phyloP scores from a whole-genome alignment of 2,329 filamentous ascomycete species.

The Dactylellina leptospora region DNA sequence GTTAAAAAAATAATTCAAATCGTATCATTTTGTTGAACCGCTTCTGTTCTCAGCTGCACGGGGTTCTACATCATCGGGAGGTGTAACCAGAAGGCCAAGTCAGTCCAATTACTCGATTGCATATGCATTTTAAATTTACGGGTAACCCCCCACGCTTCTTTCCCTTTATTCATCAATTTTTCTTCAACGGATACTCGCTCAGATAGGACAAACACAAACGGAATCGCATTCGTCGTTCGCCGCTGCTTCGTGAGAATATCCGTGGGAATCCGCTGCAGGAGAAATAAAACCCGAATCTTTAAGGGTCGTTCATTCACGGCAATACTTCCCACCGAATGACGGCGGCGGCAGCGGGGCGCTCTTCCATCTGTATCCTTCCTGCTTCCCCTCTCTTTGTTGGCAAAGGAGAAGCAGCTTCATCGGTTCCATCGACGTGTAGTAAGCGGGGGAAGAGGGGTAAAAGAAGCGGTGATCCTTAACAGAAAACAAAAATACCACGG shows the following conservation, averaged over 20 bases:
- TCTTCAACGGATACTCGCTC: not conserved
- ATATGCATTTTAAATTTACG: conserved; percentile 10
- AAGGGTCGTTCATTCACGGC: conserved; percentile 9
- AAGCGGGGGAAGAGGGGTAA: conserved; percentile 10
- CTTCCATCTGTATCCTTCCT: not conserved
- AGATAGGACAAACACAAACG: not conserved
- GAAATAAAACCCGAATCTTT: conserved; percentile 11
- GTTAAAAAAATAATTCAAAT: not conserved
- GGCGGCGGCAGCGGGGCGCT: too few species aligned
- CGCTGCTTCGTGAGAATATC: conserved; percentile 6
- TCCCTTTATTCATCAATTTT: not conserved
- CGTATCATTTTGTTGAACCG: not conserved
- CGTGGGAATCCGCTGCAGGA: conserved; percentile 27
- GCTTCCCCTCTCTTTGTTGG: not conserved
- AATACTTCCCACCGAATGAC: conserved; percentile 29
- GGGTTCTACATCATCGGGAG: conserved; percentile 10
- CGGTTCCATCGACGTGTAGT: conserved; percentile 39
- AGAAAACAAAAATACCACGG: not conserved
- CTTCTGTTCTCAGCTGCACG: not conserved
- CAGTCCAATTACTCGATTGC: not conserved
- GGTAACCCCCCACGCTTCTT: conserved; percentile 17
- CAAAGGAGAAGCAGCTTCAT: conserved; percentile 22
- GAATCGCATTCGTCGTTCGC: not conserved
- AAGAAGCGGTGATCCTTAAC: not conserved
- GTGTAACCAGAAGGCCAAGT: conserved; percentile 1